Conservation (phyloP, 352 stramenopile species). For the Phytophthora capsici region DNA sequence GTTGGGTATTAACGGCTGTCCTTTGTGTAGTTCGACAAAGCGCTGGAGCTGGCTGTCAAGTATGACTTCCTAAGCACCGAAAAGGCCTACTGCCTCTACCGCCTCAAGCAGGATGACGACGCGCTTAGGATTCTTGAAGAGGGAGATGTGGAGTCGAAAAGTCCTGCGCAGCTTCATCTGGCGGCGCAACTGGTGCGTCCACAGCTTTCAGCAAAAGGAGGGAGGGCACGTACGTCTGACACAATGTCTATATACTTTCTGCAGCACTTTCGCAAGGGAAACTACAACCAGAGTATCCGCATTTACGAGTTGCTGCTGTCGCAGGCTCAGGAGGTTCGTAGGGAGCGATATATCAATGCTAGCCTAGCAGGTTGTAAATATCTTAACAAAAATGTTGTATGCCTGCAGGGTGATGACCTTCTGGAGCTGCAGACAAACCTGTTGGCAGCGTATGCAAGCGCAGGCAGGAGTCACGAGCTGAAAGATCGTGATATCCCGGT, state of each 20-base stretch:
- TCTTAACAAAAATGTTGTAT: neutral
- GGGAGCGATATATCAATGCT: neutral
- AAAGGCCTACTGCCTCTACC: slow-evolving; percentile 84
- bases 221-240: slow-evolving; percentile 3
- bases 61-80: slow-evolving; percentile 71
- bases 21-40: slow-evolving; percentile 77
- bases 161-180: slow-evolving; percentile 63
- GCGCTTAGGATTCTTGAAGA: slow-evolving; percentile 51
- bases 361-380: too few relatives aligned
- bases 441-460: slow-evolving; percentile 74
- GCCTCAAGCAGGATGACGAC: slow-evolving; percentile 78
- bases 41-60: slow-evolving; percentile 76
- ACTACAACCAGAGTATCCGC: slow-evolving; percentile 69
- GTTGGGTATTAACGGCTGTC: slow-evolving; percentile 4
- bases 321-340: slow-evolving; percentile 41
- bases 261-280: slow-evolving; percentile 71
- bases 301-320: slow-evolving; percentile 81
- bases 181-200: slow-evolving; percentile 65
- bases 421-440: slow-evolving; percentile 84
- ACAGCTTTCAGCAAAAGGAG: neutral
- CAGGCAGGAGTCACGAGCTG: slow-evolving; percentile 60
- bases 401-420: slow-evolving; percentile 58
- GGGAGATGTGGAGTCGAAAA: slow-evolving; percentile 39
- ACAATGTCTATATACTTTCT: slow-evolving; percentile 4
- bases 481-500: slow-evolving; percentile 59